Evolutionary conservation across 768 basidiomycete species (phyloP).

Genomic region (Suillus alpinus): DNA sequence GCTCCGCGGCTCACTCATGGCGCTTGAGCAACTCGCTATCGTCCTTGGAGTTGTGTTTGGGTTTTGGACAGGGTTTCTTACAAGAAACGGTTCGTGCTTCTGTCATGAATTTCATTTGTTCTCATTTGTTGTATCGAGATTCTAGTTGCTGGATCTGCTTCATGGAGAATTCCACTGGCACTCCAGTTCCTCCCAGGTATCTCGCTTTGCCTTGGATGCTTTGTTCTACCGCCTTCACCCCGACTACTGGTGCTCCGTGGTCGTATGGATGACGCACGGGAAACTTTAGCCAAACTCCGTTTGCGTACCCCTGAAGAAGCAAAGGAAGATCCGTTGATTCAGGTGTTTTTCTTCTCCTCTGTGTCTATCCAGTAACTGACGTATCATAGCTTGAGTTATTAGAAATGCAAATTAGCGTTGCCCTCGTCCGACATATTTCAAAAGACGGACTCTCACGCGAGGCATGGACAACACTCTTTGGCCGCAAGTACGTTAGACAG

Average conservation of each 20-base stretch:
- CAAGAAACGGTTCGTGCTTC: conserved; percentile 51
- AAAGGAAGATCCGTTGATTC: conserved; percentile 47
- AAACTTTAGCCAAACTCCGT: conserved; percentile 52
- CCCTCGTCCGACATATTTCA: conserved; percentile 42
- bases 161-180: conserved; percentile 77
- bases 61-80: conserved; percentile 80
- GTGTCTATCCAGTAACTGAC: not conserved
- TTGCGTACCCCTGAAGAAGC: conserved; percentile 45
- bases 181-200: conserved; percentile 70
- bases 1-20: conserved; percentile 73
- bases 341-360: conserved; percentile 30
- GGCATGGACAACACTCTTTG: conserved; percentile 60
- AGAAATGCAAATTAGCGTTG: conserved; percentile 71
- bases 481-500: conserved; percentile 49
- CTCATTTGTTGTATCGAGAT: not conserved
- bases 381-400: conserved; percentile 59
- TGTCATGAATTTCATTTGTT: not conserved
- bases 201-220: conserved; percentile 58
- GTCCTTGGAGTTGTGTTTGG: conserved; percentile 80
- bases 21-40: conserved; percentile 78
- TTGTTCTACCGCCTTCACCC: conserved; percentile 48
- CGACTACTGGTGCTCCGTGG: conserved; percentile 49
- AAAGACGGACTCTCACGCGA: conserved; percentile 23
- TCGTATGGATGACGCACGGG: conserved; percentile 53
- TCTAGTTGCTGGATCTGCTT: conserved; percentile 57